These are phyloP conservation scores for Neurospora hispaniola DNA, from an alignment of 495 filamentous ascomycete species.

Conservation along the genomic window DNA sequence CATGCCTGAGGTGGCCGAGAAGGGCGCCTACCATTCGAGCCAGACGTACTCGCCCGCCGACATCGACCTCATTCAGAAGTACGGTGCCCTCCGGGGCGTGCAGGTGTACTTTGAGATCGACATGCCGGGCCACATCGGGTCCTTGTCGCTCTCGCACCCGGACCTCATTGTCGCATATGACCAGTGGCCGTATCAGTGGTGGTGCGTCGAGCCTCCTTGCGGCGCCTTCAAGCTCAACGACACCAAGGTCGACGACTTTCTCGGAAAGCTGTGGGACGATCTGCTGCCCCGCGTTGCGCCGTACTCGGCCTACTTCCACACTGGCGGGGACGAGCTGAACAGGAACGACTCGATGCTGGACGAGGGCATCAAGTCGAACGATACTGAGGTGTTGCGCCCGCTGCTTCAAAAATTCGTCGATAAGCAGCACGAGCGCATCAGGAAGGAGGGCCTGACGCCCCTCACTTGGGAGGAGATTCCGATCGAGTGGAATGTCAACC, in stretches of 20 bases:
- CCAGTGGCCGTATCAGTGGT: slow-evolving; percentile 53
- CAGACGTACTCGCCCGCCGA: slow-evolving; percentile 54
- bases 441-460: slow-evolving; percentile 48
- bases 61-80: slow-evolving; percentile 52
- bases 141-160: slow-evolving; percentile 52
- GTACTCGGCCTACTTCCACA: slow-evolving; percentile 66
- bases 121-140: slow-evolving; percentile 67
- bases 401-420: slow-evolving; percentile 64
- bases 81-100: slow-evolving; percentile 56
- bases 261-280: slow-evolving; percentile 58
- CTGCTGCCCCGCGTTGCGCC: slow-evolving; percentile 58
- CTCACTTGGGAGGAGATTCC: slow-evolving; percentile 80
- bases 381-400: slow-evolving; percentile 48
- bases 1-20: slow-evolving; percentile 54
- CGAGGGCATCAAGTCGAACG: slow-evolving; percentile 52
- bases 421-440: slow-evolving; percentile 48
- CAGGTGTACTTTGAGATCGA: slow-evolving; percentile 71
- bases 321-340: slow-evolving; percentile 77
- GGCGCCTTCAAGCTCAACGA: slow-evolving; percentile 66
- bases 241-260: slow-evolving; percentile 51
- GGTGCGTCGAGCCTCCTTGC: slow-evolving; percentile 64
- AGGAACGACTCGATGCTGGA: slow-evolving; percentile 62
- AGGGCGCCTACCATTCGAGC: slow-evolving; percentile 55
- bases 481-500: slow-evolving; percentile 59
- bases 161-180: slow-evolving; percentile 66